These are phyloP conservation scores for Coemansia sp. DNA, from an alignment of 192 early-diverging fungal species.

Conservation along the genomic window DNA sequence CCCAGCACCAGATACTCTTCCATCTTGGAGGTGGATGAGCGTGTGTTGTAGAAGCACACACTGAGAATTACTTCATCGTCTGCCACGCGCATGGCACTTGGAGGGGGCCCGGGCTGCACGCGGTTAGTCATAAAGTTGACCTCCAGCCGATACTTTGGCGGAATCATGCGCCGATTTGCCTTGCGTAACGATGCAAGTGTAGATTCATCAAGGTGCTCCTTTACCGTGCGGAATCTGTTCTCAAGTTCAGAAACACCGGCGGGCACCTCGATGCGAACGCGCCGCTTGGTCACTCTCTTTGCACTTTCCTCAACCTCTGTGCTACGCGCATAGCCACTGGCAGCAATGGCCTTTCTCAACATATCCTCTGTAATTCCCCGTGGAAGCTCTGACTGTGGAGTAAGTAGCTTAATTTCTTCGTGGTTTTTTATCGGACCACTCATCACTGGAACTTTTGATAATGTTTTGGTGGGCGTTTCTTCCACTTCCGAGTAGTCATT, in stretches of 20 bases:
- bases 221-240: constrained; percentile 45
- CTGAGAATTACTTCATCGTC: constrained; percentile 60
- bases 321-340: constrained; percentile 53
- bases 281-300: constrained; percentile 31
- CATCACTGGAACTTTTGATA: background rate
- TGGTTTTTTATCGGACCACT: constrained; percentile 5
- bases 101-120: constrained; percentile 24
- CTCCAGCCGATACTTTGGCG: constrained; percentile 49
- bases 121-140: constrained; percentile 57
- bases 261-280: constrained; percentile 38
- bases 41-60: constrained; percentile 64
- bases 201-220: constrained; percentile 46
- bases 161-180: constrained; percentile 53
- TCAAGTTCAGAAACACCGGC: constrained; percentile 53
- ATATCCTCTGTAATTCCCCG: constrained; percentile 51
- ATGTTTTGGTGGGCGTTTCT: background rate
- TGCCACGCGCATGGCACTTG: constrained; percentile 36
- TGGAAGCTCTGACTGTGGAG: constrained; percentile 48
- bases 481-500: background rate
- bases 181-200: constrained; percentile 51
- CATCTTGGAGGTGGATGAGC: constrained; percentile 54
- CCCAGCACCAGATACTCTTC: constrained; percentile 70
- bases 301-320: constrained; percentile 23
- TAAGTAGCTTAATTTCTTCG: constrained; percentile 37
- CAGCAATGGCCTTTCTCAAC: constrained; percentile 48